Conservation (phyloP, 164 flowering plant genomes). For the Vitis labrusca region DNA sequence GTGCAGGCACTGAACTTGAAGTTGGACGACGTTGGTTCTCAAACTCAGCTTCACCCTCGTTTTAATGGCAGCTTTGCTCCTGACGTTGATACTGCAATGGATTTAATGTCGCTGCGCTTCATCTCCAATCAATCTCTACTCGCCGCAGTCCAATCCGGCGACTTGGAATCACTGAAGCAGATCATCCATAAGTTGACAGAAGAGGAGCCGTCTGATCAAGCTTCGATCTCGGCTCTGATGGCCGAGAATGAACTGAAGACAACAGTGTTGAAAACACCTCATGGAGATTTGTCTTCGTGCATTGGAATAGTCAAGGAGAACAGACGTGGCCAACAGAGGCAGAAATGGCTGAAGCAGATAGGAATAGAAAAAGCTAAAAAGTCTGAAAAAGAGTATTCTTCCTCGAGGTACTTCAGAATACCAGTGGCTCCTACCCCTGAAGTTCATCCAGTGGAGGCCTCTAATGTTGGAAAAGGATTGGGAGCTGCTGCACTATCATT, state of each 20-base stretch:
- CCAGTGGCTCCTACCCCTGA: too few relatives aligned
- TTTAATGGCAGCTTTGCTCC: conserved; percentile 16
- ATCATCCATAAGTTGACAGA: conserved; percentile 25
- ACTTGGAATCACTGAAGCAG: conserved; percentile 43
- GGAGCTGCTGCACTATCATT: too few relatives aligned
- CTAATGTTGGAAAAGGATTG: too few relatives aligned
- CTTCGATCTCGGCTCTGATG: conserved; percentile 46
- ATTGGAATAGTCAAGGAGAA: too few relatives aligned
- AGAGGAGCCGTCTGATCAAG: conserved; percentile 29
- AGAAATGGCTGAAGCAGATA: too few relatives aligned
- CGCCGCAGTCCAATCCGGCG: conserved; percentile 66
- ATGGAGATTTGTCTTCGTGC: too few relatives aligned
- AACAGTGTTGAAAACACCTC: too few relatives aligned
- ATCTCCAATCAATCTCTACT: conserved; percentile 71
- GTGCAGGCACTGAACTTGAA: conserved; percentile 58
- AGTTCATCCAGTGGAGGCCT: too few relatives aligned
- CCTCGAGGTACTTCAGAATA: too few relatives aligned
- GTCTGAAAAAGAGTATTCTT: too few relatives aligned
- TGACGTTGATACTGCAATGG: conserved; percentile 40
- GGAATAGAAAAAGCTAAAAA: too few relatives aligned
- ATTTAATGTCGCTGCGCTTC: conserved; percentile 53
- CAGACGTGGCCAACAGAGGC: too few relatives aligned
- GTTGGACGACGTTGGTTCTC: conserved; percentile 39
- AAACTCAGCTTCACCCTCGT: conserved; percentile 24
- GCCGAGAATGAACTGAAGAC: conserved; percentile 64